Conservation (phyloP, 805 yeast genomes). For the Zygosaccharomyces bisporus region DNA sequence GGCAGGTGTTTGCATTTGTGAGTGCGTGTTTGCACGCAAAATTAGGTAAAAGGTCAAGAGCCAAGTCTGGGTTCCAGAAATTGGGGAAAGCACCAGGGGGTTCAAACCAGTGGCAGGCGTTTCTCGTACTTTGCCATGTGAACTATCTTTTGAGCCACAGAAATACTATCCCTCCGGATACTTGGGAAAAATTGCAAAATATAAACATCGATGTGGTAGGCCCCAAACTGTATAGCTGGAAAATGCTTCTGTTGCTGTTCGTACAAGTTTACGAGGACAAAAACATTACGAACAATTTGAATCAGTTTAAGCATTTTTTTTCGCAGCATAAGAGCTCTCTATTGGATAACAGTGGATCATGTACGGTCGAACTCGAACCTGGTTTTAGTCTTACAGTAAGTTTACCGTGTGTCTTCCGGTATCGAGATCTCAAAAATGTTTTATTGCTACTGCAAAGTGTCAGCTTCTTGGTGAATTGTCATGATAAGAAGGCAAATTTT, state of each 20-base stretch:
- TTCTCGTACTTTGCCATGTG: constrained; percentile 16
- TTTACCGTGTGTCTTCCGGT: constrained; percentile 21
- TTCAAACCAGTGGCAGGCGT: constrained; percentile 18
- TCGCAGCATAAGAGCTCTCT: constrained; percentile 17
- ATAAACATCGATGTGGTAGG: constrained; percentile 11
- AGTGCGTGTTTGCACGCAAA: constrained; percentile 14
- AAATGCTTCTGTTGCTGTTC: constrained; percentile 22
- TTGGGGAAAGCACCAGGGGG: constrained; percentile 1
- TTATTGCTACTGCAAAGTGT: constrained; percentile 33
- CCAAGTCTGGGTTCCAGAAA: constrained; percentile 10
- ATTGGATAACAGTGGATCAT: constrained; percentile 5
- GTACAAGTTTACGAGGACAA: constrained; percentile 26
- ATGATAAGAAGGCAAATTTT: constrained; percentile 32
- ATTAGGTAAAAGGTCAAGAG: constrained; percentile 14
- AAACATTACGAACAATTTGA: constrained; percentile 27
- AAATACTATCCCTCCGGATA: constrained; percentile 12
- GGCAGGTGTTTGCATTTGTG: constrained; percentile 21
- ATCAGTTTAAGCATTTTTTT: constrained; percentile 29
- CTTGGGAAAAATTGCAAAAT: constrained; percentile 1
- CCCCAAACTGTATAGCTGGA: constrained; percentile 26
- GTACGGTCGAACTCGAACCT: constrained; percentile 14
- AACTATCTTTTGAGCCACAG: constrained; percentile 23
- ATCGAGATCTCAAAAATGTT: constrained; percentile 29
- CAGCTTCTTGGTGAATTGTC: constrained; percentile 33
- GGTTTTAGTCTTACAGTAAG: constrained; percentile 16